Evolutionary conservation across 331 rosid species (phyloP), one percentile per base, ranked within the genome.

Genomic region (Malus hybrid): DNA sequence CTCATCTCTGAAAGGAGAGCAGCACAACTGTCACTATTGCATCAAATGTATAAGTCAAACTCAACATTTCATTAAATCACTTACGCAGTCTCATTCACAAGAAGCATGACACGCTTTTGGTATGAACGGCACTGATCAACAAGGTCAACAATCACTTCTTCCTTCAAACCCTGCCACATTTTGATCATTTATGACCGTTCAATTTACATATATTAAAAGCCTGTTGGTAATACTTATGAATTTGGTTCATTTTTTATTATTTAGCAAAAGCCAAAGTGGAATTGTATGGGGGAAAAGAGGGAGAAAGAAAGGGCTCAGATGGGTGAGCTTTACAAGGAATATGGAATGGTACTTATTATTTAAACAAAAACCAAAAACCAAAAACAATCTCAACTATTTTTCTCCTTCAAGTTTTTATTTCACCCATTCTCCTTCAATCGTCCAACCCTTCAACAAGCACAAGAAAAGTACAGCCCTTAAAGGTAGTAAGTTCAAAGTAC

Each of bases 71-170:
- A 16, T 62, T 34, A 33, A 55, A 52, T 68, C 57, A 67, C 97
- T 85, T 87, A 94, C 97, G 8, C 36, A n/a, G 97, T 87, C 66
- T 83, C 78, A 70, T 88, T 92, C 88, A 92, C 97, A 83, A 94
- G 97, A 77, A 81, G 84, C 97, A 89, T 86, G 72, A 92, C 93
- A 71, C 92, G 97, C 75, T 81, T 87, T 82, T 92, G 92, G 83
- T 87, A 92, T 13, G 92, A 89, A 68, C 87, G 97, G 68, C 99
- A 94, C 83, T 94, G 99, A 75, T 94, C 99, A 68, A 88, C 99
- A 68, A 94, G 99, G 86, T 94, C 97, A 30, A 87, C 86, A 30
- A 94, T 90, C 79, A 94, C 81, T 82, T 94, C 99, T 42, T 92
- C 89, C 88, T 90, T 94, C 83, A 90, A 78, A 74, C 90, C 92